Evolutionary conservation across 2,329 filamentous ascomycete species (phyloP).

Genomic region (Raffaelea ambrosiae): DNA sequence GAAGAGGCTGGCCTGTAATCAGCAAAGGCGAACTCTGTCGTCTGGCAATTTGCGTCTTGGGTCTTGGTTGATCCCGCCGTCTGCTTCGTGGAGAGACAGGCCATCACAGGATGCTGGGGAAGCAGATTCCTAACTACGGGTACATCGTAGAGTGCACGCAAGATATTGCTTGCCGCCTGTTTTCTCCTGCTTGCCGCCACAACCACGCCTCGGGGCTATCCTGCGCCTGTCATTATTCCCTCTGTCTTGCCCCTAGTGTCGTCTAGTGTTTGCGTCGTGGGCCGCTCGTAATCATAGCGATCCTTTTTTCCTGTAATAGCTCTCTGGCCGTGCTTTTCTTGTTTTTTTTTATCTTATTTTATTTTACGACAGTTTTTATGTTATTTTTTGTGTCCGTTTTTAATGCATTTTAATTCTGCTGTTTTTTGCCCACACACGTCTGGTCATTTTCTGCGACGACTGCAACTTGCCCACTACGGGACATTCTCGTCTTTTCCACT

Average conservation of each 20-base stretch:
- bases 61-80: too few species aligned
- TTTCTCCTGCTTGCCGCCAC: too few species aligned
- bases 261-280: neutral
- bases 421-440: neutral
- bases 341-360: conserved; percentile 1
- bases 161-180: too few species aligned
- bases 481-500: neutral
- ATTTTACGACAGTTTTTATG: conserved; percentile 1
- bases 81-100: too few species aligned
- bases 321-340: conserved; percentile 1
- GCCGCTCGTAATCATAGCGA: neutral
- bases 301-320: neutral
- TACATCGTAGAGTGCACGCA: too few species aligned
- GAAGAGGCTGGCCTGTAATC: too few species aligned
- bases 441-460: conserved; percentile 1
- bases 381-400: neutral
- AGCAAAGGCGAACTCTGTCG: too few species aligned
- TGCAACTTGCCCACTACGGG: neutral
- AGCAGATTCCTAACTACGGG: too few species aligned
- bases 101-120: too few species aligned
- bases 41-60: too few species aligned
- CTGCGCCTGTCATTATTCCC: too few species aligned
- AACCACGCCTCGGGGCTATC: too few species aligned
- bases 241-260: neutral
- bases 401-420: conserved; percentile 1